A percentile compares a stretch with the other conserved stretches of the same genome.
Conservation (phyloP, 2,329 filamentous ascomycete species). For the Fusarium euwallaceae region DNA sequence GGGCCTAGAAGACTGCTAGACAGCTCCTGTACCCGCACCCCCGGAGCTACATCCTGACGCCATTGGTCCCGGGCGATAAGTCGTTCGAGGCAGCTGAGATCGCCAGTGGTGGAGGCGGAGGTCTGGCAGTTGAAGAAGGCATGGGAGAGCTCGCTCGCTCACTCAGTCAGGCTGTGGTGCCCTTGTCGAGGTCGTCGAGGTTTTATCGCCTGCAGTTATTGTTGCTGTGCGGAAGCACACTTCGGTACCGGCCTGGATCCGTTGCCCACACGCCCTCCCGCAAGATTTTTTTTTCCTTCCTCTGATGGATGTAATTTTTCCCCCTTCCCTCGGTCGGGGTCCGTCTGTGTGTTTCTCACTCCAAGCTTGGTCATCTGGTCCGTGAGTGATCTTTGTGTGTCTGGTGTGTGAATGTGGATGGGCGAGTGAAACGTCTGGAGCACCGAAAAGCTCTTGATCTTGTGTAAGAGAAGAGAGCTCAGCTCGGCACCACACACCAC, state of each 20-base stretch:
- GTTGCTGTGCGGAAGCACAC: constrained; percentile 36
- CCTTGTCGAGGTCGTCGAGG: constrained; percentile 40
- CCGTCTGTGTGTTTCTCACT: not conserved
- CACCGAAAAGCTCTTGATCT: constrained; percentile 27
- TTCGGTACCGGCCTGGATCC: constrained; percentile 39
- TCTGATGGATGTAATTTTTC: constrained; percentile 17
- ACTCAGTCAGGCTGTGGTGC: constrained; percentile 30
- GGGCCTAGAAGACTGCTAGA: constrained; percentile 43
- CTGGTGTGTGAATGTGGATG: constrained; percentile 21
- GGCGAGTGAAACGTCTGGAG: constrained; percentile 24
- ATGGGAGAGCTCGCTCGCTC: constrained; percentile 19
- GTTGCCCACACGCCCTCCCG: constrained; percentile 45
- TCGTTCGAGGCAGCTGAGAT: constrained; percentile 48
- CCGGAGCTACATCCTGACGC: constrained; percentile 39
- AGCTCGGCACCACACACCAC: constrained; percentile 44
- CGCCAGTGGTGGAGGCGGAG: constrained; percentile 40
- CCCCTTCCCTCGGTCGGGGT: constrained; percentile 17
- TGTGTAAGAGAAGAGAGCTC: constrained; percentile 29
- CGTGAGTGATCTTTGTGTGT: constrained; percentile 18
- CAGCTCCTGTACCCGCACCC: constrained; percentile 44
- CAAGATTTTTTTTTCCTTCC: constrained; percentile 29
- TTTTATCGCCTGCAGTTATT: constrained; percentile 32
- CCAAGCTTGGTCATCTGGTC: not conserved
- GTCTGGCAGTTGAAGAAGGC: constrained; percentile 29
- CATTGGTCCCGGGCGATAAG: constrained; percentile 44